Base-by-base conservation (phyloP, 352 stramenopile species). In the Phytophthora aleatoria region DNA sequence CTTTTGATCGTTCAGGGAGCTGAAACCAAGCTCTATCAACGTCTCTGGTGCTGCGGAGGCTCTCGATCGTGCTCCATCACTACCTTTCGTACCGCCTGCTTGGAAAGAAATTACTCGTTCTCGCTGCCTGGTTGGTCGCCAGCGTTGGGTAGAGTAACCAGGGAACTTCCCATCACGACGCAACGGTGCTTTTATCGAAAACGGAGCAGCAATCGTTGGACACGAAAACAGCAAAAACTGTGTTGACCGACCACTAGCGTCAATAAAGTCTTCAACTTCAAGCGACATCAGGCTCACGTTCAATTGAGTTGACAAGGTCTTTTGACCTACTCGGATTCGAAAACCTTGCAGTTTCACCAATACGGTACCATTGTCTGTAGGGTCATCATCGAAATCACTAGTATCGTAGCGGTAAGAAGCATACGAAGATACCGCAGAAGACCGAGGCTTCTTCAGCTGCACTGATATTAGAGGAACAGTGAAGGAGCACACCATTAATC, bases 161-260 rank as follows among this genome's bases (percentile, higher is more conserved):
- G 64, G 60, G 48, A 77, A 74, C 26, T 77, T 83, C 2, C 50
- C 45, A 10, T 60, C 69, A 31, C 81, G 82, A 24, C 76, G 77
- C 41, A 82, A 58, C 15, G 85, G 85, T 48, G 71, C 55, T 60
- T 74, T 73, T 28, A 89, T 74, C 12, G 81, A 81, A 57, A 88
- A 95, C 3, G 86, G 86, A 55, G 81, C 73, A 31, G 56, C 50
- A 26, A 95, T 93, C 26, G 67, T 81, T 13, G 86, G 86, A 38
- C 83, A 91, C 12, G 86, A 93, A 64, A 95, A 95, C 26, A 95
- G 20, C 44, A 95, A 69, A 60, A 86, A 91, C 41, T 93, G 83
- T 9, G 83, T 81, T 28, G 84, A 77, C n/a, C 83, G 64, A 45
- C 73, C 77, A 62, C 73, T 84, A 26, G 73, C 64, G 44, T 93